phyloP scores from a whole-genome alignment of 495 filamentous ascomycete species.

The Darksidea phi region DNA sequence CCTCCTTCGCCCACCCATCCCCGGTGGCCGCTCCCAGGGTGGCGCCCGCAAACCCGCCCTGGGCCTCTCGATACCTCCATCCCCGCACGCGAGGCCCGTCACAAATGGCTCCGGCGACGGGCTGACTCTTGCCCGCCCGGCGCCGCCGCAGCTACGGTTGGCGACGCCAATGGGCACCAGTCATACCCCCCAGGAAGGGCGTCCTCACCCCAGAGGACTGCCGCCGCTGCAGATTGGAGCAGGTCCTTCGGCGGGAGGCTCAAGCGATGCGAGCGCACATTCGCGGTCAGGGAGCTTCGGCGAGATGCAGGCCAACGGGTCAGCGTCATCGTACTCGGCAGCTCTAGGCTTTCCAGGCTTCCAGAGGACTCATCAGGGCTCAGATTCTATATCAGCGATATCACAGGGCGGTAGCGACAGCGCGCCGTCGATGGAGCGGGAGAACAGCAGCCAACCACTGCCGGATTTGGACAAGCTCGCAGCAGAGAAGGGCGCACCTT shows the following conservation, averaged over 20 bases:
- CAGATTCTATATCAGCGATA: constrained; percentile 86
- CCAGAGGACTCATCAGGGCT: constrained; percentile 59
- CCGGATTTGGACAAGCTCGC: constrained; percentile 73
- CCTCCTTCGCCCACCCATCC: constrained; percentile 79
- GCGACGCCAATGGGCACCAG: constrained; percentile 77
- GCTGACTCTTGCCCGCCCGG: constrained; percentile 35
- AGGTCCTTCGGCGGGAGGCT: constrained; percentile 51
- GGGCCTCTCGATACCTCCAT: constrained; percentile 83
- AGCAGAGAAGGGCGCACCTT: constrained; percentile 71
- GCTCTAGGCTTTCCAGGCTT: constrained; percentile 65
- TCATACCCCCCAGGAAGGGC: constrained; percentile 59
- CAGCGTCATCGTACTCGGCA: constrained; percentile 73
- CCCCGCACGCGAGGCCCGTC: constrained; percentile 73
- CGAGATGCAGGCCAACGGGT: constrained; percentile 70
- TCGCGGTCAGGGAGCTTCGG: constrained; percentile 72
- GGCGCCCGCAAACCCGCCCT: constrained; percentile 71
- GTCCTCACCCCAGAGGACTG: constrained; percentile 51
- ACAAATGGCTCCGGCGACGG: constrained; percentile 38
- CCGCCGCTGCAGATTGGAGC: constrained; percentile 52
- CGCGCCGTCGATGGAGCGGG: constrained; percentile 68
- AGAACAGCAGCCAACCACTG: constrained; percentile 63
- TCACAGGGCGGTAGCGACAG: constrained; percentile 60
- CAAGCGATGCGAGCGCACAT: constrained; percentile 72
- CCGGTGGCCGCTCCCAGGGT: constrained; percentile 63
- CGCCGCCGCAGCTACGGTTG: constrained; percentile 70